A percentile compares a stretch with the other conserved stretches of the same genome.
Conservation (phyloP, 2,329 filamentous ascomycete species). For the Exserohilum turcica region DNA sequence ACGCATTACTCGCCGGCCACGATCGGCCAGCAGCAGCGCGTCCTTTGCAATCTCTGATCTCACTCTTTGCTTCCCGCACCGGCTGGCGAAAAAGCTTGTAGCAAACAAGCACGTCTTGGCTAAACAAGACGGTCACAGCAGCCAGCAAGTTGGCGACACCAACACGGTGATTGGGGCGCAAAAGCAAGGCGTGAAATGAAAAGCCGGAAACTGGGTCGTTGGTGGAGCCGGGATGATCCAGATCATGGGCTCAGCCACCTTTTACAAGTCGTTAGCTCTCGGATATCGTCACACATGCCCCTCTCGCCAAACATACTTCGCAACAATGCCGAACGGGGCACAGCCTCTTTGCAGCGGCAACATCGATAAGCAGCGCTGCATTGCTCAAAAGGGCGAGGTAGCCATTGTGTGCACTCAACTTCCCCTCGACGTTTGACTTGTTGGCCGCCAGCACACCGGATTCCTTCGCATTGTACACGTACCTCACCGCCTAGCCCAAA, state of each 20-base stretch:
- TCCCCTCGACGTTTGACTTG: not conserved
- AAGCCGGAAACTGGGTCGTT: conserved; percentile 6
- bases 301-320: conserved; percentile 2
- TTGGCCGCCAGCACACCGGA: not conserved
- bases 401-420: conserved; percentile 11
- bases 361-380: not conserved
- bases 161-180: conserved; percentile 5
- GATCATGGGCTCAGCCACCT: conserved; percentile 20
- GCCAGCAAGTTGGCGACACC: not conserved
- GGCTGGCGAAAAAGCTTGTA: not conserved
- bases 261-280: conserved; percentile 11
- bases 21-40: too few relatives aligned
- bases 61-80: too few relatives aligned
- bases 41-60: too few relatives aligned
- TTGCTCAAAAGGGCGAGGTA: conserved; percentile 16
- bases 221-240: conserved; percentile 14
- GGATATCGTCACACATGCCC: conserved; percentile 11
- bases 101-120: conserved; percentile 15
- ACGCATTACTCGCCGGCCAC: too few relatives aligned
- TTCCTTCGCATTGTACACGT: not conserved
- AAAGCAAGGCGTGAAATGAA: conserved; percentile 25
- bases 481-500: conserved; percentile 8
- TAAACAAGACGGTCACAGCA: not conserved
- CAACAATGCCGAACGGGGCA: conserved; percentile 16
- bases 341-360: conserved; percentile 17